Conservation (phyloP, 2,329 filamentous ascomycete species). For the Didymellaceae sp. region DNA sequence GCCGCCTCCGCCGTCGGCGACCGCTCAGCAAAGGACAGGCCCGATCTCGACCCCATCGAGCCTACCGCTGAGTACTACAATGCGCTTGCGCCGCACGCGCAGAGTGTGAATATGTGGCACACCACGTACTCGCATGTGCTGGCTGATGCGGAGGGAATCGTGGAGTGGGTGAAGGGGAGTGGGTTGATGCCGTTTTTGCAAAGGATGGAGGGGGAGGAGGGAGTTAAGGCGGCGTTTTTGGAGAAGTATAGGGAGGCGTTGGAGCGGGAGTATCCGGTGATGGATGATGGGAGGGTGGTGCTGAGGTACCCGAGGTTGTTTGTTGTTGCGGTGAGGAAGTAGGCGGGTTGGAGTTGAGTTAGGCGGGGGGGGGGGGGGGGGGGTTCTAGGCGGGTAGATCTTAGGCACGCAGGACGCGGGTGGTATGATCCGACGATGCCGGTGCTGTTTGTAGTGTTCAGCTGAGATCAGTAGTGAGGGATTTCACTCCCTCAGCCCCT, state of each 20-base stretch:
- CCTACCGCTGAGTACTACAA: slow-evolving; percentile 57
- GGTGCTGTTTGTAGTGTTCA: too few species aligned
- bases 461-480: too few species aligned
- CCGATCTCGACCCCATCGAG: slow-evolving; percentile 58
- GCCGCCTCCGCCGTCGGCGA: slow-evolving; percentile 26
- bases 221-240: slow-evolving; percentile 52
- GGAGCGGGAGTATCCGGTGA: slow-evolving; percentile 52
- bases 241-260: slow-evolving; percentile 56
- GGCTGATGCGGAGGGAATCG: slow-evolving; percentile 56
- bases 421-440: too few species aligned
- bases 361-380: too few species aligned
- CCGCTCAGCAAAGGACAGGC: slow-evolving; percentile 20
- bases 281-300: slow-evolving; percentile 61
- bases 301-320: slow-evolving; percentile 64
- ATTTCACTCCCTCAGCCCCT: too few species aligned
- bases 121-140: slow-evolving; percentile 62
- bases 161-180: slow-evolving; percentile 67
- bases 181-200: slow-evolving; percentile 64
- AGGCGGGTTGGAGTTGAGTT: background rate
- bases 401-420: too few species aligned
- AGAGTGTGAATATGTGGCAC: slow-evolving; percentile 60
- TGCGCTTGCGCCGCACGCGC: slow-evolving; percentile 49
- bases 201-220: slow-evolving; percentile 51
- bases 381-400: too few species aligned
- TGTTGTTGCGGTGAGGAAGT: slow-evolving; percentile 53